A percentile compares a stretch with the other conserved stretches of the same genome.
Evolutionary conservation across 352 stramenopile genomes (phyloP).

Genomic region (Pythium apleroticum): DNA sequence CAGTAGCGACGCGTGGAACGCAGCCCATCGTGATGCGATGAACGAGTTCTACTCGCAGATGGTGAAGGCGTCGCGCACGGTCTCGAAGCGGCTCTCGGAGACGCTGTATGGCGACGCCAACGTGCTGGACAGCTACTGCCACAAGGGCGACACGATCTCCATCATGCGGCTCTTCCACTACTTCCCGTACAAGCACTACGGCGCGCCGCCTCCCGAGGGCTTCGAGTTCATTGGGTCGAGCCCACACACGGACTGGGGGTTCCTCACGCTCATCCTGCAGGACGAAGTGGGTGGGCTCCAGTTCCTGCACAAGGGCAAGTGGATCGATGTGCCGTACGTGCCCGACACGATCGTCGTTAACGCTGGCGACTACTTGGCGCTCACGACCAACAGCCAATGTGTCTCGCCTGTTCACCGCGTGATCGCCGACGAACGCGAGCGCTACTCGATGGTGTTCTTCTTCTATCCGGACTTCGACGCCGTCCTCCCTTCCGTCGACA

Average conservation of each 20-base stretch:
- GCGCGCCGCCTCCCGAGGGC: conserved; percentile 37
- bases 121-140: conserved; percentile 62
- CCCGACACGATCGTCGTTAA: conserved; percentile 74
- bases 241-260: conserved; percentile 84
- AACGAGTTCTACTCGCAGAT: conserved; percentile 65
- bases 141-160: conserved; percentile 74
- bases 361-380: conserved; percentile 79
- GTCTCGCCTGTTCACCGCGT: conserved; percentile 77
- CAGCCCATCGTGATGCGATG: conserved; percentile 38
- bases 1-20: conserved; percentile 28
- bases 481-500: conserved; percentile 46
- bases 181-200: conserved; percentile 72
- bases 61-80: conserved; percentile 44
- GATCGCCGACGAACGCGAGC: conserved; percentile 64
- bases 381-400: conserved; percentile 63
- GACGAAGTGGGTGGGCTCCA: conserved; percentile 70
- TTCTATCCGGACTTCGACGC: conserved; percentile 84
- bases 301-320: conserved; percentile 65
- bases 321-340: conserved; percentile 75
- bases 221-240: conserved; percentile 81
- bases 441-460: conserved; percentile 85
- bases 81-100: conserved; percentile 51
- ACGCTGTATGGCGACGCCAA: conserved; percentile 48
- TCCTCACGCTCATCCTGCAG: conserved; percentile 84
- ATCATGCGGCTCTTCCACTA: conserved; percentile 88